These are phyloP conservation scores for Plasmopara halstedii DNA, from an alignment of 352 stramenopile genomes.

Conservation along the genomic window DNA sequence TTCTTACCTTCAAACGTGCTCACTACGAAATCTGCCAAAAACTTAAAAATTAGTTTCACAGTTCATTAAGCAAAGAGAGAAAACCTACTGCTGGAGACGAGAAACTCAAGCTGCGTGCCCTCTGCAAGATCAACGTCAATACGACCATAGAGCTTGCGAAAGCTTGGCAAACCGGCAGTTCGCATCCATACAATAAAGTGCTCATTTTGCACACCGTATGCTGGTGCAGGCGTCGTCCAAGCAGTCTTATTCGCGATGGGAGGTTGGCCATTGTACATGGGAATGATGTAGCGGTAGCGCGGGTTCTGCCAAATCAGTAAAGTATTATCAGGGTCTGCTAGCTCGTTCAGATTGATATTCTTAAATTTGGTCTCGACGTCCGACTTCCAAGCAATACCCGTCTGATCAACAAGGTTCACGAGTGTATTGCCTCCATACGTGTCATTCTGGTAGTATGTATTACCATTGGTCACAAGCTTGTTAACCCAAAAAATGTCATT, in stretches of 20 bases:
- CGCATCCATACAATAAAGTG: conserved; percentile 99
- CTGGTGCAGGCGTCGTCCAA: conserved; percentile 52
- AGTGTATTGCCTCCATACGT: conserved; percentile 40
- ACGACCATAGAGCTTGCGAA: conserved; percentile 99
- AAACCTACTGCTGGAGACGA: conserved; percentile 85
- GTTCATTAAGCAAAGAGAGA: not conserved
- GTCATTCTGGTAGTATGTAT: conserved; percentile 63
- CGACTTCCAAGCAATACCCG: conserved; percentile 95
- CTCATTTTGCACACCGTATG: conserved; percentile 95
- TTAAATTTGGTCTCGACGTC: conserved; percentile 95
- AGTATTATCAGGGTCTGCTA: conserved; percentile 27
- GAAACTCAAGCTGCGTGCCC: conserved; percentile 88
- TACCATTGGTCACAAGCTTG: conserved; percentile 35
- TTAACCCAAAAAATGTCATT: conserved; percentile 93
- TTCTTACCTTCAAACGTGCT: conserved; percentile 94
- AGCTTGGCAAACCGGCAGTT: conserved; percentile 94
- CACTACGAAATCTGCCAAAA: conserved; percentile 90
- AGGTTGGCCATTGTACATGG: conserved; percentile 46
- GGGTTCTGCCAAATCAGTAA: conserved; percentile 82
- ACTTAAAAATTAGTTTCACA: not conserved
- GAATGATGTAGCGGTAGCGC: conserved; percentile 75
- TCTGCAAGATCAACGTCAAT: conserved; percentile 90
- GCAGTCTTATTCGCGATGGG: conserved; percentile 69
- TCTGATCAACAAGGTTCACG: conserved; percentile 89
- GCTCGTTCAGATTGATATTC: conserved; percentile 72